These are phyloP conservation scores for Trichoderma erinaceum DNA, from an alignment of 495 filamentous ascomycete genomes.

Conservation along the genomic window DNA sequence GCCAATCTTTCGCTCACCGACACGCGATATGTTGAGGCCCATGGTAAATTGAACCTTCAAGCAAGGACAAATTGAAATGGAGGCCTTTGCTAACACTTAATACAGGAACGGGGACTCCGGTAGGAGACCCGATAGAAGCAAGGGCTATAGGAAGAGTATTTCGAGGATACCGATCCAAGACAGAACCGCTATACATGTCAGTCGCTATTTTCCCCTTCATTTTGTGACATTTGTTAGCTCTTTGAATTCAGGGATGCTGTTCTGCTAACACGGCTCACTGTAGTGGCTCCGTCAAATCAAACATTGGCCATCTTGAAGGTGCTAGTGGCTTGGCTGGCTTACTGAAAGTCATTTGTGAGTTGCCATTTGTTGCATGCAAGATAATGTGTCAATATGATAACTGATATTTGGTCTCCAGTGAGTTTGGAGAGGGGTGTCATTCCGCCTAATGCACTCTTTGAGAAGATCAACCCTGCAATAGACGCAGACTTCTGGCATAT, in stretches of 20 bases:
- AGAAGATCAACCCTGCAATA: slow-evolving; percentile 42
- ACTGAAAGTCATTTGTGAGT: slow-evolving; percentile 41
- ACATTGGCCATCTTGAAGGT: slow-evolving; percentile 52
- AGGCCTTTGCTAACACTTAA: not conserved
- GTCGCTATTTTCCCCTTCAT: slow-evolving; percentile 14
- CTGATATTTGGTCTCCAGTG: slow-evolving; percentile 20
- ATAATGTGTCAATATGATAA: not conserved
- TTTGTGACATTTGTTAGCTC: not conserved
- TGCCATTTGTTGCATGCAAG: not conserved
- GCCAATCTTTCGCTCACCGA: slow-evolving; percentile 38
- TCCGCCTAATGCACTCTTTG: slow-evolving; percentile 37
- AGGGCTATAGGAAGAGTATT: slow-evolving; percentile 41
- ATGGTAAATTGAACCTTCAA: slow-evolving; percentile 20
- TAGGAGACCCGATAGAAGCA: slow-evolving; percentile 52
- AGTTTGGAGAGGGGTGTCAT: slow-evolving; percentile 47
- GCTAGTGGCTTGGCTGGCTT: slow-evolving; percentile 45
- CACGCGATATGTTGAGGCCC: slow-evolving; percentile 44
- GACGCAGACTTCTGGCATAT: slow-evolving; percentile 26
- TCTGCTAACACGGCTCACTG: not conserved
- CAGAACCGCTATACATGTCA: slow-evolving; percentile 38
- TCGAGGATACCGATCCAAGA: slow-evolving; percentile 20
- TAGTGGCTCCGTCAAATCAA: slow-evolving; percentile 47
- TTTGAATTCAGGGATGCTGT: not conserved
- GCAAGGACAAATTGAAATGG: not conserved
- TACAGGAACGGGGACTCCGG: slow-evolving; percentile 46